These are phyloP conservation scores for Ogataea dorogensis DNA, from an alignment of 805 yeast genomes.

Conservation along the genomic window DNA sequence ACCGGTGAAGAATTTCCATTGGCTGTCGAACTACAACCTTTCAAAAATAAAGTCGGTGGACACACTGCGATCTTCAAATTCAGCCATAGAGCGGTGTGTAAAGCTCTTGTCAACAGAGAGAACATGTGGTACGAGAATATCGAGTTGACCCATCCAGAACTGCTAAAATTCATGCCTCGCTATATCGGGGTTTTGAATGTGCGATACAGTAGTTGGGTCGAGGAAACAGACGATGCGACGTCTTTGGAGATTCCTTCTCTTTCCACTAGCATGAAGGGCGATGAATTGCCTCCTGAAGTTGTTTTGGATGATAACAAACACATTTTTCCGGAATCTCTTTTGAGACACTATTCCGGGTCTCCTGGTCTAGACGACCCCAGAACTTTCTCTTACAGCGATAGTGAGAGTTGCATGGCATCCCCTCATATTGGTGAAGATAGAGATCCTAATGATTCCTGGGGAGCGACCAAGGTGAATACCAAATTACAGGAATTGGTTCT, in stretches of 20 bases:
- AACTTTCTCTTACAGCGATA: slow-evolving; percentile 2
- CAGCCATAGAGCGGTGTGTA: slow-evolving; percentile 89
- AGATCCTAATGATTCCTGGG: slow-evolving; percentile 32
- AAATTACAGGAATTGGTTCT: slow-evolving; percentile 68
- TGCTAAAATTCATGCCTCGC: slow-evolving; percentile 84
- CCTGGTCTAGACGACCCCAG: slow-evolving; percentile 5
- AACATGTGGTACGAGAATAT: slow-evolving; percentile 89
- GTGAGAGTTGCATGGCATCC: slow-evolving; percentile 16
- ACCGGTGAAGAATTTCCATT: slow-evolving; percentile 49
- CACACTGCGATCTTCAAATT: slow-evolving; percentile 96
- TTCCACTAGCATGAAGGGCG: slow-evolving; percentile 7
- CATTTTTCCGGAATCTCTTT: slow-evolving; percentile 79
- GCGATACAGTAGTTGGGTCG: slow-evolving; percentile 54
- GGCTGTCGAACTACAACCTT: slow-evolving; percentile 88
- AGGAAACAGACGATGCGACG: slow-evolving; percentile 22
- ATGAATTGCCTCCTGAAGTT: slow-evolving; percentile 68
- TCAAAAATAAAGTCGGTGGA: slow-evolving; percentile 94
- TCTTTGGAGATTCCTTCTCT: slow-evolving; percentile 2
- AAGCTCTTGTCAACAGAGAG: slow-evolving; percentile 86
- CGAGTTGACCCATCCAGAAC: slow-evolving; percentile 71
- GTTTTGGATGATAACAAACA: slow-evolving; percentile 88
- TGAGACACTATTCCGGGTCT: slow-evolving; percentile 50
- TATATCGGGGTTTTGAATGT: slow-evolving; percentile 95
- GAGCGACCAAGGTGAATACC: slow-evolving; percentile 69
- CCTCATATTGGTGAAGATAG: slow-evolving; percentile 17